Evolutionary conservation across 225 moss, liverwort and hornwort genomes (phyloP).

Genomic region (Polytrichum formosum): DNA sequence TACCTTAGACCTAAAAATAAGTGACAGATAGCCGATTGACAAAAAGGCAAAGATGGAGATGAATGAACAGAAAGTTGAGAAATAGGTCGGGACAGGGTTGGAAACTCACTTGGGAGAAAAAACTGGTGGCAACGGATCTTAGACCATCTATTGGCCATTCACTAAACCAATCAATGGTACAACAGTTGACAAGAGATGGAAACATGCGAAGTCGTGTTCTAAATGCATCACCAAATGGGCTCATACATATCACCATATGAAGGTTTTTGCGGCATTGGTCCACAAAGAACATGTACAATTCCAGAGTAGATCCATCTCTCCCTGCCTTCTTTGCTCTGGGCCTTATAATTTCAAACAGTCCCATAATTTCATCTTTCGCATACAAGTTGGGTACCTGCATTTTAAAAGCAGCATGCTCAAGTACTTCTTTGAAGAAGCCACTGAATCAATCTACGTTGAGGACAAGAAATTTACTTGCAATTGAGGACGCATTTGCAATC

Average conservation of each 20-base stretch:
- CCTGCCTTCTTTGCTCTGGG: slow-evolving; percentile 64
- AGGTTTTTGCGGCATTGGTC: slow-evolving; percentile 67
- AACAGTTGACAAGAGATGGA: slow-evolving; percentile 67
- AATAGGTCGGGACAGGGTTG: neutral
- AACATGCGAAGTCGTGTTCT: slow-evolving; percentile 64
- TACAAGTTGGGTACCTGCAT: slow-evolving; percentile 61
- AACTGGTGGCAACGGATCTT: slow-evolving; percentile 56
- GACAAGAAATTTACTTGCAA: too few species aligned
- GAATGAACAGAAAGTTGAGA: too few species aligned
- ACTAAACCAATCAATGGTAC: slow-evolving; percentile 72
- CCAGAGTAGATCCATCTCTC: slow-evolving; percentile 55
- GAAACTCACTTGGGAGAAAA: slow-evolving; percentile 45
- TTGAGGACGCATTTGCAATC: too few species aligned
- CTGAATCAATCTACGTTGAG: too few species aligned
- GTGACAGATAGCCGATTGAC: too few species aligned
- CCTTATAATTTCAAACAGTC: slow-evolving; percentile 55
- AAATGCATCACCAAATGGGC: slow-evolving; percentile 65
- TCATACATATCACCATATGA: slow-evolving; percentile 65
- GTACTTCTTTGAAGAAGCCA: neutral
- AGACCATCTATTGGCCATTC: slow-evolving; percentile 63
- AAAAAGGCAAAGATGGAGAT: too few species aligned
- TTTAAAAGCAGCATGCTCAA: neutral
- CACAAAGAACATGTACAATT: slow-evolving; percentile 67
- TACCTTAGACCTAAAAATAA: too few species aligned
- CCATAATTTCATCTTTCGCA: slow-evolving; percentile 68